phyloP scores from a whole-genome alignment of 805 yeast species.

The Barnettozyma sp. region DNA sequence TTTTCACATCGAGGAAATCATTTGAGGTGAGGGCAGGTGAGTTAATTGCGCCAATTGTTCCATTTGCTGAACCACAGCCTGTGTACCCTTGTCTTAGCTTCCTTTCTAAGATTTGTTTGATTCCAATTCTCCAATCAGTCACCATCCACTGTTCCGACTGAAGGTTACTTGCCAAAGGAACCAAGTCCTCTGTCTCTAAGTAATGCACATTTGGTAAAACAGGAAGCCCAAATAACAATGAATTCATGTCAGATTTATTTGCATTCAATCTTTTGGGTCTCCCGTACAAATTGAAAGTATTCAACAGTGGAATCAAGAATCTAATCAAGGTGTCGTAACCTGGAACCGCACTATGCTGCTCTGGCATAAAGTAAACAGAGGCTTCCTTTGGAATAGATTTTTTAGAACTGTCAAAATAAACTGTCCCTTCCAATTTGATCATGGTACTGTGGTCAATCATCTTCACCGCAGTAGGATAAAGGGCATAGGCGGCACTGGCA shows the following conservation, averaged over 20 bases:
- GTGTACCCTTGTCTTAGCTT: slow-evolving; percentile 57
- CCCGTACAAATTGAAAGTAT: slow-evolving; percentile 74
- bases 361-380: slow-evolving; percentile 76
- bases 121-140: slow-evolving; percentile 50
- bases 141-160: slow-evolving; percentile 44
- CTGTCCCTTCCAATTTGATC: slow-evolving; percentile 81
- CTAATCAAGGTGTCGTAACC: slow-evolving; percentile 83
- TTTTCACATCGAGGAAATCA: slow-evolving; percentile 25
- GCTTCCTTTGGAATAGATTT: slow-evolving; percentile 47
- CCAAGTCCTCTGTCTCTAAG: slow-evolving; percentile 54
- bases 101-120: slow-evolving; percentile 47
- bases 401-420: slow-evolving; percentile 46
- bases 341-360: slow-evolving; percentile 71
- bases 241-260: slow-evolving; percentile 54
- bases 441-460: slow-evolving; percentile 83
- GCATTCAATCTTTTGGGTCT: slow-evolving; percentile 69
- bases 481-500: slow-evolving; percentile 73
- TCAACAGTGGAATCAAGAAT: slow-evolving; percentile 66
- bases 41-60: slow-evolving; percentile 51
- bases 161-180: slow-evolving; percentile 32
- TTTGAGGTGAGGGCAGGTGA: slow-evolving; percentile 39
- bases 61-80: slow-evolving; percentile 70
- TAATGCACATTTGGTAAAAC: slow-evolving; percentile 73
- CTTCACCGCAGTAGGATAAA: slow-evolving; percentile 81
- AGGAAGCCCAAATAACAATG: slow-evolving; percentile 76